Conservation (phyloP, 176 grass and related monocot species). For the Oryza glaberrima region DNA sequence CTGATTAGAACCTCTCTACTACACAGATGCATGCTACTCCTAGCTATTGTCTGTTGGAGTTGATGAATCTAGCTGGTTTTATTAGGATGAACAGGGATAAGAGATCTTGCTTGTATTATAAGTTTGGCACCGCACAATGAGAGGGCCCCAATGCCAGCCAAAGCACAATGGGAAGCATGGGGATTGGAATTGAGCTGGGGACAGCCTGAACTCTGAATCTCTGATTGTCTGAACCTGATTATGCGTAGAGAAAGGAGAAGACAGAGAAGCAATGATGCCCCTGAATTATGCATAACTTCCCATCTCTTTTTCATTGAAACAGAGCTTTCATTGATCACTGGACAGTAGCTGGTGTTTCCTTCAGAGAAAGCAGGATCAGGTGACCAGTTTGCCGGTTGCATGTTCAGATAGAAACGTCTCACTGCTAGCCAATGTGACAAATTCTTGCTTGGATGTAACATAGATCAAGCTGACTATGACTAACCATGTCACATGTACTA, state of each 20-base stretch:
- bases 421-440: neutral
- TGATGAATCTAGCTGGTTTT: neutral
- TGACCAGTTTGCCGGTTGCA: slow-evolving; percentile 13
- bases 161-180: neutral
- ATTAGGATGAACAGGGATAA: neutral
- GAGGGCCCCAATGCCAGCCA: slow-evolving; percentile 1
- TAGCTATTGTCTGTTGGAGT: no score
- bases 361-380: slow-evolving; percentile 28
- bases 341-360: slow-evolving; percentile 17
- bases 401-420: neutral
- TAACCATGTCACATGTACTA: neutral
- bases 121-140: neutral
- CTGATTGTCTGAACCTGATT: neutral
- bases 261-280: slow-evolving; percentile 1
- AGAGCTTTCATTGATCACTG: neutral
- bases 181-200: neutral
- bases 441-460: neutral
- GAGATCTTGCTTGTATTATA: neutral
- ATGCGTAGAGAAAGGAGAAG: neutral
- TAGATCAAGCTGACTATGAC: neutral
- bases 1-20: neutral
- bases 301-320: neutral
- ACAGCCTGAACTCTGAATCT: slow-evolving; percentile 27
- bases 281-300: slow-evolving; percentile 26
- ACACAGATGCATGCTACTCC: no score